Evolutionary conservation across 1,139 yeast genomes (phyloP).

Genomic region (Scheffersomyces illinoinensis): DNA sequence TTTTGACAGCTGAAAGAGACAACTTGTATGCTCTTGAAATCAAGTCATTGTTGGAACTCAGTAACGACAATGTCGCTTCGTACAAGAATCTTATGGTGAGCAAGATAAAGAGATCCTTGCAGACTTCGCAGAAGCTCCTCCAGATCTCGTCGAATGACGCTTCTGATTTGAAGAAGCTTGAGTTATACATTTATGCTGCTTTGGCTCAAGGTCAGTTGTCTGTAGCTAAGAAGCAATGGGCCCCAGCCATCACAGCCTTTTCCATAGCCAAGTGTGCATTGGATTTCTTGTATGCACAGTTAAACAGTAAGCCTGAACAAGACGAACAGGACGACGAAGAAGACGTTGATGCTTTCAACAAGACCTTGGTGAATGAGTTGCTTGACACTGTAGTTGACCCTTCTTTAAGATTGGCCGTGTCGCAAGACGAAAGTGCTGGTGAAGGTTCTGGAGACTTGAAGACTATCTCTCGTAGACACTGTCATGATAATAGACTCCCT

Average conservation of each 20-base stretch:
- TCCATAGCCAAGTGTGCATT: slow-evolving; percentile 65
- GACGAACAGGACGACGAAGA: slow-evolving; percentile 9
- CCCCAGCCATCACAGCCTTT: slow-evolving; percentile 49
- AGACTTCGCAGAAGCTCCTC: slow-evolving; percentile 45
- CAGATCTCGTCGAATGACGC: slow-evolving; percentile 35
- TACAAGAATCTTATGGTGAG: slow-evolving; percentile 58
- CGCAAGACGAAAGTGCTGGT: slow-evolving; percentile 32
- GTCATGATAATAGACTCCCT: slow-evolving; percentile 33
- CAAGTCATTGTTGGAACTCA: slow-evolving; percentile 56
- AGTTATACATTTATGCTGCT: slow-evolving; percentile 60
- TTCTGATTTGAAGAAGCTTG: slow-evolving; percentile 42
- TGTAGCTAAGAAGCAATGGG: slow-evolving; percentile 62
- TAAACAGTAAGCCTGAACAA: slow-evolving; percentile 3
- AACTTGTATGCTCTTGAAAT: slow-evolving; percentile 69
- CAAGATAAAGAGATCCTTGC: slow-evolving; percentile 66
- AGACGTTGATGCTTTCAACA: slow-evolving; percentile 26
- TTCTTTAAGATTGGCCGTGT: slow-evolving; percentile 57
- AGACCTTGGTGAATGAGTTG: slow-evolving; percentile 55
- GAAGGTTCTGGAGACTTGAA: slow-evolving; percentile 41
- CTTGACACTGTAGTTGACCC: slow-evolving; percentile 69
- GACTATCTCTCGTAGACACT: slow-evolving; percentile 46
- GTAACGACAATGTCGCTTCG: slow-evolving; percentile 37
- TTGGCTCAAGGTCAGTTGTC: slow-evolving; percentile 61
- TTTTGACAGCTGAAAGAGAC: slow-evolving; percentile 67
- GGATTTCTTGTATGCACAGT: slow-evolving; percentile 42